Evolutionary conservation across 345 rosid genomes (phyloP), one percentile per base, ranked within the genome.

Genomic region (Microcos paniculata): DNA sequence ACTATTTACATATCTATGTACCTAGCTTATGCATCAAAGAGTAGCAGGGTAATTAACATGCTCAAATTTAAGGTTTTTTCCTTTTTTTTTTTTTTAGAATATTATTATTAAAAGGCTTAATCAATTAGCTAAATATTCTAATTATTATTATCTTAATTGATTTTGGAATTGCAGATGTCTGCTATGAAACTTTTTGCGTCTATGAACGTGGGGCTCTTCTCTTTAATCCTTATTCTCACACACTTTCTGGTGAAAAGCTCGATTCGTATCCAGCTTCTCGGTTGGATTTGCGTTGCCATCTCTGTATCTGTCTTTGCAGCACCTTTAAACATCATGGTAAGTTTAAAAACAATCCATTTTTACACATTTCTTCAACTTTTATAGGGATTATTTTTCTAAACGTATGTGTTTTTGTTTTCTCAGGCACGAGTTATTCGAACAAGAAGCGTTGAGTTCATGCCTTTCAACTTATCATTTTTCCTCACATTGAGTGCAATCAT

Each of bases 391-490:
- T 46, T 18, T 28, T 18, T 6, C 18, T 35, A 35, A 3, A 3
- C 0, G 4, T 35, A 3, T 35, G 40, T 35, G 0, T 3, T 35
- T n/a, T 40, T n/a, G 15, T 53, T 21, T 1, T 46, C 35, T 1
- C 67, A 51, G 53, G 46, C 15, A 18, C 24, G 43, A 7, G 98
- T 96, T 4, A 80, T 96, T 38, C 73, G 87, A 35, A 96, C 98
- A 21, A 88, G 77, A 57, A 96, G 99, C 51, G 99, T 96, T 10
- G 97, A 92, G 73, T 96, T 87, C 85, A 96, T 96, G 99, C 99
- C 99, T 1, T 88, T 96, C 73, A 80, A 80, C 73, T 76, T 96
- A 23, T 93, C 99, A 15, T 84, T 93, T 79, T 91, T 84, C 85
- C 94, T 96, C 35, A 93, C 98, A 24, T 30, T 93, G 72, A 88